Conservation (phyloP, 140 eudicot genomes). For the Stevia rebaudiana region DNA sequence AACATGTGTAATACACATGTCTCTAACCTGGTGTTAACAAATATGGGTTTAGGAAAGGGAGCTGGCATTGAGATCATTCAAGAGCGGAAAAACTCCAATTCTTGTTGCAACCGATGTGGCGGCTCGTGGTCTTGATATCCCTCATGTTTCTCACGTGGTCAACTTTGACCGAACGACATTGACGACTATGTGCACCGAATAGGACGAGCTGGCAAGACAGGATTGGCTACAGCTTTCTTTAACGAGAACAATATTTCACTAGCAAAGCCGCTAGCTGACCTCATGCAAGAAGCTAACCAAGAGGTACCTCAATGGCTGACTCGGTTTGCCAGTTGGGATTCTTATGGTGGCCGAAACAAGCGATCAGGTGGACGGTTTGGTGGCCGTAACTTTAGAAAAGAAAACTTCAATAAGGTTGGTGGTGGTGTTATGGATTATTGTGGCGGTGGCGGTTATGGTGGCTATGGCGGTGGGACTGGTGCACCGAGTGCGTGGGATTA, state of each 20-base stretch:
- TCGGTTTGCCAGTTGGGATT: slow-evolving; percentile 34
- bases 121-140: too few species aligned
- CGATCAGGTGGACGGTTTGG: slow-evolving; percentile 60
- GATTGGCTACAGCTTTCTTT: slow-evolving; percentile 39
- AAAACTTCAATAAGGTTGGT: slow-evolving; percentile 28
- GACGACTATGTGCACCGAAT: too few species aligned
- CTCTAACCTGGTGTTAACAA: too few species aligned
- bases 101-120: too few species aligned
- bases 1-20: too few species aligned
- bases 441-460: slow-evolving; percentile 31
- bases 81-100: too few species aligned
- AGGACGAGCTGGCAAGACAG: slow-evolving; percentile 45
- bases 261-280: slow-evolving; percentile 34
- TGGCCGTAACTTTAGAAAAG: slow-evolving; percentile 64
- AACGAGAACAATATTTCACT: slow-evolving; percentile 33
- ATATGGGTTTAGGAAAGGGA: too few species aligned
- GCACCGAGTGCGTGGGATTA: slow-evolving; percentile 46
- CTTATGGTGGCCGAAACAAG: slow-evolving; percentile 32
- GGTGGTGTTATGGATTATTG: slow-evolving; percentile 36
- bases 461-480: slow-evolving; percentile 24
- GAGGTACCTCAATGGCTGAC: slow-evolving; percentile 41
- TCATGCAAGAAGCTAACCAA: slow-evolving; percentile 45
- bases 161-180: too few species aligned
- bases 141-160: too few species aligned
- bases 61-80: too few species aligned